Evolutionary conservation across 176 grass and related monocot species (phyloP), one percentile per base, ranked within the genome.

Genomic region (Oryza punctata): DNA sequence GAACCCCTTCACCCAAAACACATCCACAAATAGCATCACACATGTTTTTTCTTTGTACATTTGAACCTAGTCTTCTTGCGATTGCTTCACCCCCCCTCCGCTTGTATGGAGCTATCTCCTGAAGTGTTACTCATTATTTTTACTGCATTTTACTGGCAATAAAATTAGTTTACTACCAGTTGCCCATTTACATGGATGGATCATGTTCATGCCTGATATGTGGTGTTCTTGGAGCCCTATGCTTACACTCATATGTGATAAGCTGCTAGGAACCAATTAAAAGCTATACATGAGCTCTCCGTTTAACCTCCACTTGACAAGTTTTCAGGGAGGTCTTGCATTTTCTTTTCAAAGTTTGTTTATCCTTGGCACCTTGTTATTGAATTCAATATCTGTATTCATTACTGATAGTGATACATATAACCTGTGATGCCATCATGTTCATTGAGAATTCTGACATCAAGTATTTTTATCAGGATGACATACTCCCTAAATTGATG

Each of bases 401-500:
- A 45, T 71, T 72, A 75, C 49, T 75, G 43, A 45, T 88, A 59
- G 57, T 75, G 43, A 45, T 84, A 59, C 66, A 30, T 77, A 65
- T 32, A 45, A 16, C 26, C 25, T 23, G 29, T 65, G 49, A 63
- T 43, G 16, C 41, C 11, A 6, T 65, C 18, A 54, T 49, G 21
- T 77, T 33, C 10, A 40, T 70, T 84, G 19, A 86, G 14, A 60
- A 30, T 47, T 66, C 26, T 27, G 60, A 23, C 43, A 52, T 75
- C 46, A 66, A 87, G 69, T 9, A 73, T 90, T 92, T 85, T 8
- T 83, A 65, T n/a, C 78, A 94, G 97, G 97, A 99, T 88, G 97
- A 99, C 92, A 92, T 96, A 85, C 81, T 96, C 66, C 93, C 97
- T 8, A 99, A 99, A 80, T 83, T 96, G 81, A 96, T 99, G 93